Percentiles rank a stretch among this genome's conserved stretches.
Evolutionary conservation across 495 filamentous ascomycete species (phyloP).

Genomic region (Hypoxylon rickii): DNA sequence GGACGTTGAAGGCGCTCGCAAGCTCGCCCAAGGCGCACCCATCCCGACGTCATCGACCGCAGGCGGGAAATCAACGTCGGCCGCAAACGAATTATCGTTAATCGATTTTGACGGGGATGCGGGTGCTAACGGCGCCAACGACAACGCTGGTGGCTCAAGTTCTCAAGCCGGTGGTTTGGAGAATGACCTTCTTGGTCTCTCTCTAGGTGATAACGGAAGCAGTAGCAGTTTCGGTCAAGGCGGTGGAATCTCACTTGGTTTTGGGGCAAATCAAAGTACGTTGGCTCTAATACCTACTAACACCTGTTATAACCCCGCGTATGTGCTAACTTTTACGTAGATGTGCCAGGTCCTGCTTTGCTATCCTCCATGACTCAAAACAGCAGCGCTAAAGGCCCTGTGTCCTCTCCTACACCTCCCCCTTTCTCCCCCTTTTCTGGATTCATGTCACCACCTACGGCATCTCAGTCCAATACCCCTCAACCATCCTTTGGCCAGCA

Average conservation of each 20-base stretch:
- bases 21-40: constrained; percentile 81
- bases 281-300: neutral
- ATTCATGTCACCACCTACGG: constrained; percentile 47
- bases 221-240: constrained; percentile 61
- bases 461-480: constrained; percentile 52
- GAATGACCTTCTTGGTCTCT: constrained; percentile 59
- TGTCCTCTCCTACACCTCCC: constrained; percentile 45
- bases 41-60: constrained; percentile 54
- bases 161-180: constrained; percentile 49
- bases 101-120: constrained; percentile 85
- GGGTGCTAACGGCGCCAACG: constrained; percentile 58
- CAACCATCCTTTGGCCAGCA: constrained; percentile 50
- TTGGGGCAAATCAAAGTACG: constrained; percentile 69
- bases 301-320: neutral
- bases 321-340: constrained; percentile 43
- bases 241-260: constrained; percentile 86
- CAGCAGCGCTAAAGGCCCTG: constrained; percentile 53
- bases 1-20: constrained; percentile 84
- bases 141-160: constrained; percentile 41
- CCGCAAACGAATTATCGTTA: constrained; percentile 84
- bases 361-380: constrained; percentile 66
- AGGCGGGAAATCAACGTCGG: constrained; percentile 72
- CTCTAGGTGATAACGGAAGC: constrained; percentile 48
- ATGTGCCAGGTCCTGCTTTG: constrained; percentile 65
- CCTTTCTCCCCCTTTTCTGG: constrained; percentile 67